Conservation (phyloP, 306 rosid species). For the Fagus crenata region DNA sequence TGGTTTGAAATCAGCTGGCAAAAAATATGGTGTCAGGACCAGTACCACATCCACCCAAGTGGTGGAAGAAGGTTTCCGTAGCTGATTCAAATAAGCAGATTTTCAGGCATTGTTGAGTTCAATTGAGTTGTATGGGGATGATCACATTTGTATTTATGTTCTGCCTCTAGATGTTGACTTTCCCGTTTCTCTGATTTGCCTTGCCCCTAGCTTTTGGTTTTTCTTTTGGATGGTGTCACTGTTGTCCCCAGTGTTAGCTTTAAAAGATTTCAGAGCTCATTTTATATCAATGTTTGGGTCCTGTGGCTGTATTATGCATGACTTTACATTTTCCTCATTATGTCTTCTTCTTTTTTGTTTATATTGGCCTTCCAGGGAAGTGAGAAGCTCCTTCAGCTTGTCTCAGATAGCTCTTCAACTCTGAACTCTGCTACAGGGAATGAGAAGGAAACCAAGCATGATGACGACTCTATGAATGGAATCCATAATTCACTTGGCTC, state of each 20-base stretch:
- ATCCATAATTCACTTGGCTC: slow-evolving; percentile 23
- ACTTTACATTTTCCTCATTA: slow-evolving; percentile 19
- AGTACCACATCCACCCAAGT: neutral
- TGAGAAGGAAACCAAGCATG: slow-evolving; percentile 34
- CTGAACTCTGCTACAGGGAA: slow-evolving; percentile 12
- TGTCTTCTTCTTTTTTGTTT: slow-evolving; percentile 21
- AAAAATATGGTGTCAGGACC: neutral
- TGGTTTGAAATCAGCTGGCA: slow-evolving; percentile 13
- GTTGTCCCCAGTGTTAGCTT: neutral
- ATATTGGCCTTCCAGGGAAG: slow-evolving; percentile 64
- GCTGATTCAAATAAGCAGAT: neutral
- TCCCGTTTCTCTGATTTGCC: slow-evolving; percentile 1
- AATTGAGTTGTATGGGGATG: neutral
- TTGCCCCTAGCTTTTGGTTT: neutral
- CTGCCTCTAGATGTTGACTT: slow-evolving; percentile 22
- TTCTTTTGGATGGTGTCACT: slow-evolving; percentile 14
- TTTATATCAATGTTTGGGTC: neutral
- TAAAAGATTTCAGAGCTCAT: neutral
- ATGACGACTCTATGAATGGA: slow-evolving; percentile 27
- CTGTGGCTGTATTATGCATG: slow-evolving; percentile 5
- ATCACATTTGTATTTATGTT: slow-evolving; percentile 14
- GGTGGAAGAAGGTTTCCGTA: neutral
- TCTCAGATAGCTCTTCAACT: slow-evolving; percentile 48
- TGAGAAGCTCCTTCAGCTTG: slow-evolving; percentile 74
- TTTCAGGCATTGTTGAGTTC: neutral